Percentiles rank a stretch among this genome's conserved stretches.
These are phyloP conservation scores for Ganoderma lingzhi DNA, from an alignment of 1,284 basidiomycete species.

Conservation along the genomic window DNA sequence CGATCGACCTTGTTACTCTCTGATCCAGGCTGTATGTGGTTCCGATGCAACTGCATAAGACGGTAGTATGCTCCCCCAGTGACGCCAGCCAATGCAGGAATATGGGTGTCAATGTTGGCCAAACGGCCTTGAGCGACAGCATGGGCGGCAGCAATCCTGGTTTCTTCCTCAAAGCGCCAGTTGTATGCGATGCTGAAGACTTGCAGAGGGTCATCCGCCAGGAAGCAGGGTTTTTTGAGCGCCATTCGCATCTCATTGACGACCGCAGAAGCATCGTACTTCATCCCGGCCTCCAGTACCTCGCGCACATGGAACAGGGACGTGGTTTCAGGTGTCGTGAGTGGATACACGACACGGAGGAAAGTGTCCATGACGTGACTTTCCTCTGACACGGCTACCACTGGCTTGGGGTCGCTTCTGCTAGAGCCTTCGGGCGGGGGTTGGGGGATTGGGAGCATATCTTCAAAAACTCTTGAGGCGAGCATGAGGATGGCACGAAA, in stretches of 20 bases:
- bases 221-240: not conserved
- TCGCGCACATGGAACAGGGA: not conserved
- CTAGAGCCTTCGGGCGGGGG: not conserved
- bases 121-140: not conserved
- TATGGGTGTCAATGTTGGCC: not conserved
- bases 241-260: not conserved
- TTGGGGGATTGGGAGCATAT: constrained; percentile 26
- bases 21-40: not conserved
- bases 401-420: not conserved
- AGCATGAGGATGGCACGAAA: constrained; percentile 30
- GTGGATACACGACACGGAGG: not conserved
- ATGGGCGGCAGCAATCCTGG: not conserved
- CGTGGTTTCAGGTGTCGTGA: not conserved
- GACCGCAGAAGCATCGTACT: not conserved
- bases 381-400: not conserved
- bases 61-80: not conserved
- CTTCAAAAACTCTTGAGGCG: constrained; percentile 32
- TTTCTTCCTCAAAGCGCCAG: not conserved
- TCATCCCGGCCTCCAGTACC: not conserved
- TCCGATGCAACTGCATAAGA: not conserved
- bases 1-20: not conserved
- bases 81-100: not conserved
- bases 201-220: not conserved
- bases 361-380: not conserved
- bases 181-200: constrained; percentile 4